These are phyloP conservation scores for Gymnopilus junonius DNA, from an alignment of 768 basidiomycete species.

Conservation along the genomic window DNA sequence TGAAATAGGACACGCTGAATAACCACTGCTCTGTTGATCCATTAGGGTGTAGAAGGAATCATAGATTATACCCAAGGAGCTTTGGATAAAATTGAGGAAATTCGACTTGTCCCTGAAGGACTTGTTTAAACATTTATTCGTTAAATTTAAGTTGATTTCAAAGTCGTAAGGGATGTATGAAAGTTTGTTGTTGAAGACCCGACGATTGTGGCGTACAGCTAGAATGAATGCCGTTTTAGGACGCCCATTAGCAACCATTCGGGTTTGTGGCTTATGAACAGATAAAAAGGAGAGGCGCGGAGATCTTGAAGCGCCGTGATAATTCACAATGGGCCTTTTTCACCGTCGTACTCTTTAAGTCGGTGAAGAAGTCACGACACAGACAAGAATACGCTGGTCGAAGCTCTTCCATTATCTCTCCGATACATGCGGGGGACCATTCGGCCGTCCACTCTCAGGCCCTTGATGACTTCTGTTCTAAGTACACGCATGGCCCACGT, in stretches of 20 bases:
- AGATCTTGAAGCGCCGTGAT: neutral
- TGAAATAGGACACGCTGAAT: neutral
- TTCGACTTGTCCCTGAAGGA: neutral
- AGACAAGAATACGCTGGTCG: neutral
- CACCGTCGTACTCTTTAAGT: neutral
- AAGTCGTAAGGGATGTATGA: neutral
- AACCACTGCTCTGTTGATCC: neutral
- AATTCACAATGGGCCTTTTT: neutral
- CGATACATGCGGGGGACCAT: neutral
- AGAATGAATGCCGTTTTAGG: neutral
- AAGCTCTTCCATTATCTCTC: constrained; percentile 1
- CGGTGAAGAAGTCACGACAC: neutral
- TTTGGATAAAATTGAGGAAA: neutral
- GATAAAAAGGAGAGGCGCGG: neutral
- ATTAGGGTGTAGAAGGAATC: neutral
- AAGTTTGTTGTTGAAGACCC: neutral
- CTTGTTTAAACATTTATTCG: no score
- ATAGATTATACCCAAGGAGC: neutral
- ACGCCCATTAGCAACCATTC: neutral
- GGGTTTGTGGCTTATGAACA: neutral
- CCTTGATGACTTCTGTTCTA: neutral
- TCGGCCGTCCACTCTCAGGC: neutral
- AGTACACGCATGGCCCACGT: constrained; percentile 12
- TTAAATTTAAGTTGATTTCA: neutral
- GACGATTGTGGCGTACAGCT: neutral